phyloP scores from a whole-genome alignment of 768 basidiomycete species.

The Fomitopsis pulvina region DNA sequence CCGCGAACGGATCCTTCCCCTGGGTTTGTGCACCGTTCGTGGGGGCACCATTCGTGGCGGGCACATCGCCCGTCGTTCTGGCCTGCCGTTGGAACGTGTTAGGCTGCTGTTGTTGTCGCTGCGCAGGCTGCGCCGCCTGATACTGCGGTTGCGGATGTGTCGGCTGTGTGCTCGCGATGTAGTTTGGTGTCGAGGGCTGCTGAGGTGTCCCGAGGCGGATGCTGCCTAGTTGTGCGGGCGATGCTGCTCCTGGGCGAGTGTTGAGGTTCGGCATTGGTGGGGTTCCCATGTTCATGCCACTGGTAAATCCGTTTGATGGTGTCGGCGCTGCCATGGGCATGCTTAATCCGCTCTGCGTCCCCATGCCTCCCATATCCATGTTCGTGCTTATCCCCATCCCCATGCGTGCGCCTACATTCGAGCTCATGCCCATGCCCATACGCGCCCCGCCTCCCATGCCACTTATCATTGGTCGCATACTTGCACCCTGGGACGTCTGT shows the following conservation, averaged over 20 bases:
- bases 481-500: background rate
- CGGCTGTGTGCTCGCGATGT: constrained; percentile 10
- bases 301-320: constrained; percentile 3
- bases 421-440: constrained; percentile 11
- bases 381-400: background rate
- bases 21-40: constrained; percentile 17
- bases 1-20: constrained; percentile 79
- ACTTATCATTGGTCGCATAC: background rate
- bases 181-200: constrained; percentile 15
- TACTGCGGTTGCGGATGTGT: constrained; percentile 10
- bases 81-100: constrained; percentile 11
- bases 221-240: constrained; percentile 13
- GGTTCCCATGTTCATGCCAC: constrained; percentile 3
- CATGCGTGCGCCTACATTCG: constrained; percentile 1
- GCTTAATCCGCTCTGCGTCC: constrained; percentile 1
- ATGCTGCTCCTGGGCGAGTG: constrained; percentile 1
- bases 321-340: constrained; percentile 5
- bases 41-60: constrained; percentile 2
- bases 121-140: constrained; percentile 9
- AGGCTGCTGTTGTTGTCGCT: constrained; percentile 12
- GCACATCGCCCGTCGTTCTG: constrained; percentile 1
- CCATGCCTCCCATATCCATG: constrained; percentile 3
- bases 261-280: constrained; percentile 4
- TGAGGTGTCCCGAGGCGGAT: constrained; percentile 31
- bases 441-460: constrained; percentile 7